Conservation (phyloP, 164 flowering plant species). For the Protea cynaroides region DNA sequence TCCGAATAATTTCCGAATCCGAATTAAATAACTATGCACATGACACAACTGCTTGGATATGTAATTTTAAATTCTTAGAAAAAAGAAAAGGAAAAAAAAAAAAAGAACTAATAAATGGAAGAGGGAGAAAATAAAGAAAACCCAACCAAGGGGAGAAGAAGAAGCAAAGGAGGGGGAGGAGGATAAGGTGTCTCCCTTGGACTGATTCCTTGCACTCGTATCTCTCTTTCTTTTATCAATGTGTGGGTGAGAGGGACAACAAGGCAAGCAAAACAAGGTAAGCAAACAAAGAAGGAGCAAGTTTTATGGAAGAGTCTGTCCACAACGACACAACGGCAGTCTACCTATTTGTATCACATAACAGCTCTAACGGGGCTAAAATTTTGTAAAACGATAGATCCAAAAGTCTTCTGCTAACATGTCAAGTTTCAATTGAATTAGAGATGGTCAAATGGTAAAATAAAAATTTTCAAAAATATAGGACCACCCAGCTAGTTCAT, state of each 20-base stretch:
- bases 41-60: neutral
- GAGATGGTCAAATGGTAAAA: too few relatives aligned
- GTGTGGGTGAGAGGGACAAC: neutral
- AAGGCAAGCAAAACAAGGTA: neutral
- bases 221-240: slow-evolving; percentile 18
- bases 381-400: too few relatives aligned
- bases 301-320: too few relatives aligned
- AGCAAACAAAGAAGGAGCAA: neutral
- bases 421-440: too few relatives aligned
- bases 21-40: too few relatives aligned
- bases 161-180: slow-evolving; percentile 24
- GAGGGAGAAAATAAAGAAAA: slow-evolving; percentile 16
- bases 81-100: slow-evolving; percentile 8
- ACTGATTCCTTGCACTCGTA: slow-evolving; percentile 43
- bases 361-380: too few relatives aligned
- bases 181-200: slow-evolving; percentile 43
- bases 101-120: slow-evolving; percentile 17
- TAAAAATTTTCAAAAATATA: too few relatives aligned
- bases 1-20: too few relatives aligned
- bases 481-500: too few relatives aligned
- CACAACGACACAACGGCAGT: too few relatives aligned
- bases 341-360: too few relatives aligned
- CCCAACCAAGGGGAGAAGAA: slow-evolving; percentile 20
- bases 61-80: neutral
- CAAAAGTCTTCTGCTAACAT: too few relatives aligned